Evolutionary conservation across 129 eudicot species (phyloP).

Genomic region (Flaveria robusta): DNA sequence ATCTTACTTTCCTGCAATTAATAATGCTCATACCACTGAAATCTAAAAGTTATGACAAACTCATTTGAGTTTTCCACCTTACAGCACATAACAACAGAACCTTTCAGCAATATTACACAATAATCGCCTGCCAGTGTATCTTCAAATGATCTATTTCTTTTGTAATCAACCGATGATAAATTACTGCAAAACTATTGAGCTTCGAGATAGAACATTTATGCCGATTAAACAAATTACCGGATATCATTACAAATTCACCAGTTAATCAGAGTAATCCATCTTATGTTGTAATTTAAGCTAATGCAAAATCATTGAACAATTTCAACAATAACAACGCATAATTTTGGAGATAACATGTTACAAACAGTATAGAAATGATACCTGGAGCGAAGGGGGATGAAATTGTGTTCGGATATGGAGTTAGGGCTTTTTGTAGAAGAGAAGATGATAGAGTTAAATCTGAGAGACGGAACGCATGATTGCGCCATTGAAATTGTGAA

Average conservation of each 20-base stretch:
- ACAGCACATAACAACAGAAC: not conserved
- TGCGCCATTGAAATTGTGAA: conserved; percentile 51
- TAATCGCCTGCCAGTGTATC: not conserved
- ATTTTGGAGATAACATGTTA: not conserved
- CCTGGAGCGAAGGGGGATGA: conserved; percentile 57
- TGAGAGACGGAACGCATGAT: conserved; percentile 52
- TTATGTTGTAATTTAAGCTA: not conserved
- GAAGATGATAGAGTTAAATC: conserved; percentile 44
- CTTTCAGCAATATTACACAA: not conserved
- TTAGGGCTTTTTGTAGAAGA: conserved; percentile 45
- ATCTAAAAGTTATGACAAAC: not conserved
- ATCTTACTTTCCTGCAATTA: conserved; percentile 33
- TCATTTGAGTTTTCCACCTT: not conserved
- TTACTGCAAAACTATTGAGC: too few relatives aligned
- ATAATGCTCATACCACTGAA: not conserved
- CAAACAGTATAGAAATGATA: conserved; percentile 5
- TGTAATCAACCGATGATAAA: too few relatives aligned
- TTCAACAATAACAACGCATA: not conserved
- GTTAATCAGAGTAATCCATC: too few relatives aligned
- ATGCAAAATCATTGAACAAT: not conserved
- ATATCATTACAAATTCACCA: too few relatives aligned
- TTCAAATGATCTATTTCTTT: not conserved
- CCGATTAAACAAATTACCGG: too few relatives aligned
- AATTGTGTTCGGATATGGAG: conserved; percentile 25
- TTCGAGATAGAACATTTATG: too few relatives aligned